phyloP scores from a whole-genome alignment of 768 basidiomycete genomes.

The Suillus clintonianus region DNA sequence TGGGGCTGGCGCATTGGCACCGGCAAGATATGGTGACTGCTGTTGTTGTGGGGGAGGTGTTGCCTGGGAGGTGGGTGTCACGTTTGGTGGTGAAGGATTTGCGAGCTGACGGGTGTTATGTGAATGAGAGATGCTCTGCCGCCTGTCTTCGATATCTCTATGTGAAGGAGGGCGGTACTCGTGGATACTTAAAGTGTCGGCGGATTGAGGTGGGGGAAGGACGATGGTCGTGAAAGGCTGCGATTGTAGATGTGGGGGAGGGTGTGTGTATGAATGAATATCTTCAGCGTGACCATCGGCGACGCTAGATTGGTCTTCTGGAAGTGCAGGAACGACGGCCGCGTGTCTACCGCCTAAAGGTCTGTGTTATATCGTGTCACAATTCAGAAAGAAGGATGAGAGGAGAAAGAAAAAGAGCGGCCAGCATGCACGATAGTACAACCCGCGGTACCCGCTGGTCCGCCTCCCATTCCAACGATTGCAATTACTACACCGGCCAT shows the following conservation, averaged over 20 bases:
- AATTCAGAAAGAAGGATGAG: conserved; percentile 33
- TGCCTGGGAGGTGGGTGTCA: conserved; percentile 12
- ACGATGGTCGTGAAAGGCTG: conserved; percentile 33
- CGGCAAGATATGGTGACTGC: conserved; percentile 21
- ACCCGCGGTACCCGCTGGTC: conserved; percentile 2
- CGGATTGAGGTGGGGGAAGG: conserved; percentile 27
- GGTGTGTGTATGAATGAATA: conserved; percentile 18
- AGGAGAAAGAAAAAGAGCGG: conserved; percentile 20
- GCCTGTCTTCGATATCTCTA: conserved; percentile 22
- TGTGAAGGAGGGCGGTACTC: conserved; percentile 31
- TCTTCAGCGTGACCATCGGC: conserved; percentile 26
- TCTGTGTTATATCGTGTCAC: conserved; percentile 44
- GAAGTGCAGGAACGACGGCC: conserved; percentile 77
- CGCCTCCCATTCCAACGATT: conserved; percentile 1
- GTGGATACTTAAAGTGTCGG: conserved; percentile 32
- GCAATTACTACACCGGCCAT: neutral
- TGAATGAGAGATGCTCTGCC: conserved; percentile 13
- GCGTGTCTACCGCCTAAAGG: conserved; percentile 81
- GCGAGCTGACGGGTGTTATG: conserved; percentile 14
- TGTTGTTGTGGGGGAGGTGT: conserved; percentile 24
- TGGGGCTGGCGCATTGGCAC: conserved; percentile 15
- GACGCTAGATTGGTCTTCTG: conserved; percentile 56
- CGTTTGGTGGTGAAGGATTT: conserved; percentile 25
- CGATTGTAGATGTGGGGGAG: conserved; percentile 18
- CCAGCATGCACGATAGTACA: conserved; percentile 7